Percentiles rank a stretch among this genome's conserved stretches.
phyloP scores from a whole-genome alignment of 495 filamentous ascomycete species.

The Rhizodiscina lignyota region DNA sequence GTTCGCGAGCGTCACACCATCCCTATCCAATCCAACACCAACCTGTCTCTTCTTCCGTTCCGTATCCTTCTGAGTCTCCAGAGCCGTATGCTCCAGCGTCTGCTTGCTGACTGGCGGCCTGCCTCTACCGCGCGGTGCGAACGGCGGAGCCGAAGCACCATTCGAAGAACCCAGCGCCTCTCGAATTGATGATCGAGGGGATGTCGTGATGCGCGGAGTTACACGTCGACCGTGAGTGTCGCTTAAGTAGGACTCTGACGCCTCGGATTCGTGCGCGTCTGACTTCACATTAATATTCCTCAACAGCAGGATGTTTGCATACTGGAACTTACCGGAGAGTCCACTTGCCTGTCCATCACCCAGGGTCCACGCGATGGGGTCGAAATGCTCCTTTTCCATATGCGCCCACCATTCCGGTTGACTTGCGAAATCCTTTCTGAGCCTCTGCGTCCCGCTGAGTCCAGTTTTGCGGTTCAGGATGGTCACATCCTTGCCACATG shows the following conservation, averaged over 20 bases:
- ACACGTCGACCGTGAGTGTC: conserved; percentile 19
- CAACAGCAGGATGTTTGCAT: not conserved
- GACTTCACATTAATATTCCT: not conserved
- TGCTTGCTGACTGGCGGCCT: conserved; percentile 20
- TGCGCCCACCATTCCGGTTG: conserved; percentile 39
- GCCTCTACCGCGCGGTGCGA: conserved; percentile 1
- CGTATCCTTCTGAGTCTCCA: conserved; percentile 22
- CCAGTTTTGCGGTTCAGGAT: conserved; percentile 13
- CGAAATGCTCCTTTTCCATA: conserved; percentile 41
- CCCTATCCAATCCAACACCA: conserved; percentile 31
- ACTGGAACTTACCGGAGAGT: conserved; percentile 16
- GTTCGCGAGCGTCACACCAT: conserved; percentile 26
- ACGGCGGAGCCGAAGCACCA: not conserved
- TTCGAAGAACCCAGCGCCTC: not conserved
- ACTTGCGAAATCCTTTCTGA: conserved; percentile 13
- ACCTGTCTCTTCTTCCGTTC: conserved; percentile 28
- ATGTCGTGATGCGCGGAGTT: conserved; percentile 15
- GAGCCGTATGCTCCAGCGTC: conserved; percentile 24
- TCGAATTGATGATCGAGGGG: not conserved
- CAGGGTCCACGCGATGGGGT: conserved; percentile 39
- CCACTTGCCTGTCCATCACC: conserved; percentile 46
- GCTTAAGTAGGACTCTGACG: conserved; percentile 19
- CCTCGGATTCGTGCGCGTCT: conserved; percentile 16
- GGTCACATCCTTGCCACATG: conserved; percentile 19
- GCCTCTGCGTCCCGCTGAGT: conserved; percentile 6